phyloP scores from a whole-genome alignment of 306 rosid species.

The Vicia sativa region DNA sequence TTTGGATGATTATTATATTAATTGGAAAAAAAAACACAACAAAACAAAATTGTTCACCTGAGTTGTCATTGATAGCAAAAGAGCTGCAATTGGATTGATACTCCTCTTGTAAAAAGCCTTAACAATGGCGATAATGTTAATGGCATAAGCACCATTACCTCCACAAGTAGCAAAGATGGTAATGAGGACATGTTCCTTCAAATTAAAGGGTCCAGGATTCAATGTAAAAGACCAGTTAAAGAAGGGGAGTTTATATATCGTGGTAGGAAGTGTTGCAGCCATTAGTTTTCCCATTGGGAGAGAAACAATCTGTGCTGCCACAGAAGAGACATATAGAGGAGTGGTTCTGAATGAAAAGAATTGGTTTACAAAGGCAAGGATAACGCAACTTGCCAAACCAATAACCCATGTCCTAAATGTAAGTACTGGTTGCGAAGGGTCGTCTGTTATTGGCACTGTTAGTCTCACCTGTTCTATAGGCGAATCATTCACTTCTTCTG shows the following conservation, averaged over 20 bases:
- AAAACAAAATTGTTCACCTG: conserved; percentile 53
- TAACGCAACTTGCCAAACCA: conserved; percentile 58
- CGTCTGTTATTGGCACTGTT: conserved; percentile 69
- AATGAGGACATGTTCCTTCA: conserved; percentile 85
- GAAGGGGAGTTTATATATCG: conserved; percentile 40
- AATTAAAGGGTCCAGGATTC: conserved; percentile 81
- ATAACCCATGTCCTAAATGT: conserved; percentile 90
- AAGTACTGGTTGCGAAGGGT: conserved; percentile 63
- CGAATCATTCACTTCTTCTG: conserved; percentile 56
- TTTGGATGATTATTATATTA: not conserved
- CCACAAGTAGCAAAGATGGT: conserved; percentile 83
- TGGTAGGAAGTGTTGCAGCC: conserved; percentile 74
- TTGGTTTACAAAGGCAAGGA: conserved; percentile 77
- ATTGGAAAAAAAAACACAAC: not conserved
- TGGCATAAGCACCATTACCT: conserved; percentile 68
- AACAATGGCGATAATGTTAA: conserved; percentile 72
- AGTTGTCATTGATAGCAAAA: conserved; percentile 68
- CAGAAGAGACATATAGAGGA: conserved; percentile 55
- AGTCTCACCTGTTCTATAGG: conserved; percentile 91
- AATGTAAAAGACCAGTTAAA: conserved; percentile 62
- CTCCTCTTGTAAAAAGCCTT: conserved; percentile 76
- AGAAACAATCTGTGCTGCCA: conserved; percentile 70
- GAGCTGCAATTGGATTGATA: conserved; percentile 65
- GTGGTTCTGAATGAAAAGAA: conserved; percentile 71
- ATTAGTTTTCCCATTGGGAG: conserved; percentile 82